A percentile compares a stretch with the other conserved stretches of the same genome.
These are phyloP conservation scores for Podochytrium sp. DNA, from an alignment of 192 early-diverging fungal genomes.

Conservation along the genomic window DNA sequence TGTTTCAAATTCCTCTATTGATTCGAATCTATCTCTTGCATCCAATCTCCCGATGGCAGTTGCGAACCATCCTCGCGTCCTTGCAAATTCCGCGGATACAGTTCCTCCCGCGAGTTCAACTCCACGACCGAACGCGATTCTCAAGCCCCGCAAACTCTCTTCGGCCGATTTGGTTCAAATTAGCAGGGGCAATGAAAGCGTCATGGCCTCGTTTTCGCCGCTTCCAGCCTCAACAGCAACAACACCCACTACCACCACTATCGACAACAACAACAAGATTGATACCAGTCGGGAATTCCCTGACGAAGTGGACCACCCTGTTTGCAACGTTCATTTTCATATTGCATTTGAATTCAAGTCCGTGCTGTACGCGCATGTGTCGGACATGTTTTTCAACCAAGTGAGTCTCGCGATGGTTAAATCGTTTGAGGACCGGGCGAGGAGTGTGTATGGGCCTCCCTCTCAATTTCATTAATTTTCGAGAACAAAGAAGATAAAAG, in stretches of 20 bases:
- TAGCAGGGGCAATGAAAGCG: background rate
- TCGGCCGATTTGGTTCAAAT: background rate
- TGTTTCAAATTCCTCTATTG: too few species aligned
- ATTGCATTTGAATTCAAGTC: slow-evolving; percentile 85
- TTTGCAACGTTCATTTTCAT: slow-evolving; percentile 72
- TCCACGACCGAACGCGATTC: too few species aligned
- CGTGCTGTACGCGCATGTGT: slow-evolving; percentile 76
- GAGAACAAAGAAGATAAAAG: too few species aligned
- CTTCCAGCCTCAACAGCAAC: too few species aligned
- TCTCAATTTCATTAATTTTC: too few species aligned
- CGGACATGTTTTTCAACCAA: slow-evolving; percentile 78
- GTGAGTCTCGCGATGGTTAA: slow-evolving; percentile 74
- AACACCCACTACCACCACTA: too few species aligned
- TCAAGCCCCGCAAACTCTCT: background rate
- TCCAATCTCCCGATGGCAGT: background rate
- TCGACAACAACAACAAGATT: too few species aligned
- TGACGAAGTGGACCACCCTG: slow-evolving; percentile 52
- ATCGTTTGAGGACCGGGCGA: slow-evolving; percentile 68
- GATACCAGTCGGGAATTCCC: too few species aligned
- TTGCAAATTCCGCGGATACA: too few species aligned
- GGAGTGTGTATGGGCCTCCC: slow-evolving; percentile 45
- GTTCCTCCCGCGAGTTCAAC: too few species aligned
- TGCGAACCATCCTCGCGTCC: background rate
- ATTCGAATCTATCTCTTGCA: too few species aligned
- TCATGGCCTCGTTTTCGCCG: too few species aligned